A percentile compares a stretch with the other conserved stretches of the same genome.
Evolutionary conservation across 805 yeast genomes (phyloP).

Genomic region (Yamadazyma laniorum): DNA sequence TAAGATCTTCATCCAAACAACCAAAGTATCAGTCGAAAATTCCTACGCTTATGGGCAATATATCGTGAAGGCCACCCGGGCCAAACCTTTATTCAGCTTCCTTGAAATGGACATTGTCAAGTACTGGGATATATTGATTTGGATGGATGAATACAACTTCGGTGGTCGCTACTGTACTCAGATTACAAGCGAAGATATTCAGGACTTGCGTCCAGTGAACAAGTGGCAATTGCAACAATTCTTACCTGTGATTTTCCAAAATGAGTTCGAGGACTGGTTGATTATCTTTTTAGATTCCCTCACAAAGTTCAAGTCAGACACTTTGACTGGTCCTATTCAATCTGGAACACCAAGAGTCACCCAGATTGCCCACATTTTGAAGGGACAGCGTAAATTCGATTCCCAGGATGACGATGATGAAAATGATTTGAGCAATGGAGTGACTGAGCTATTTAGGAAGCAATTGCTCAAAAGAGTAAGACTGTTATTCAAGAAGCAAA

Average conservation of each 20-base stretch:
- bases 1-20: slow-evolving; percentile 67
- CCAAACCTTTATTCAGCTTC: slow-evolving; percentile 79
- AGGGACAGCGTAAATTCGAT: slow-evolving; percentile 39
- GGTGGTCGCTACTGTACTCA: slow-evolving; percentile 65
- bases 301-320: slow-evolving; percentile 50
- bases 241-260: slow-evolving; percentile 71
- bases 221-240: slow-evolving; percentile 79
- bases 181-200: slow-evolving; percentile 44
- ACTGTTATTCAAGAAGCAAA: slow-evolving; percentile 65
- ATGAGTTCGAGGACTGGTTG: slow-evolving; percentile 88
- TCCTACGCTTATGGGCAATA: slow-evolving; percentile 91
- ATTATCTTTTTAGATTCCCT: slow-evolving; percentile 70
- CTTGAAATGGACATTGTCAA: slow-evolving; percentile 69
- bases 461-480: slow-evolving; percentile 67
- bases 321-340: slow-evolving; percentile 35
- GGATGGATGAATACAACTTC: slow-evolving; percentile 92
- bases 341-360: slow-evolving; percentile 60
- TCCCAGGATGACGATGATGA: slow-evolving; percentile 32
- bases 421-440: slow-evolving; percentile 33
- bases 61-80: slow-evolving; percentile 69
- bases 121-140: slow-evolving; percentile 90
- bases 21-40: slow-evolving; percentile 75
- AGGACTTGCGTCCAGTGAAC: slow-evolving; percentile 48
- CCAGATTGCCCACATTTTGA: slow-evolving; percentile 57
- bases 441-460: slow-evolving; percentile 55